Evolutionary conservation across 208 protist species (phyloP).

Genomic region (Crithidia expoeki): DNA sequence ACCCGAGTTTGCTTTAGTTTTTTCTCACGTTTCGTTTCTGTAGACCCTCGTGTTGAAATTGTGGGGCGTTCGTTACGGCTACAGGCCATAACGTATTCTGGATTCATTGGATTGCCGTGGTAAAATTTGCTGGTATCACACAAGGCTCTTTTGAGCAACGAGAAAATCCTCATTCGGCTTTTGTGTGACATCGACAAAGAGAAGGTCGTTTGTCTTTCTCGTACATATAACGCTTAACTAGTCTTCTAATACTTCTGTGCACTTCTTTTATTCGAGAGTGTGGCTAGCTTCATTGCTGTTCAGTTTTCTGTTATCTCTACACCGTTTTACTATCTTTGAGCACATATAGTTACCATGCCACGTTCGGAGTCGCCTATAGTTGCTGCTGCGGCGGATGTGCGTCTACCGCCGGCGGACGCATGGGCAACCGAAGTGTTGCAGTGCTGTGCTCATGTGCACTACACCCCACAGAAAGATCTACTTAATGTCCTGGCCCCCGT

Average conservation of each 20-base stretch:
- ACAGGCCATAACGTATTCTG: no score
- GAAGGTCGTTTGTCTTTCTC: no score
- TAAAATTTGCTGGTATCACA: no score
- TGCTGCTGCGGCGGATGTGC: slow-evolving; percentile 5
- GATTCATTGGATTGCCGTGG: no score
- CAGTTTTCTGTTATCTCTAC: neutral
- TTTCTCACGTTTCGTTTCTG: neutral
- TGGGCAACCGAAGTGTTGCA: slow-evolving; percentile 46
- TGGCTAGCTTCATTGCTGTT: no score
- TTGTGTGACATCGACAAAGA: no score
- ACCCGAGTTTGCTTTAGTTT: neutral
- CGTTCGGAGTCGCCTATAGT: neutral
- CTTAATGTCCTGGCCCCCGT: slow-evolving; percentile 24
- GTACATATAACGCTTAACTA: no score
- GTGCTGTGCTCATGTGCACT: slow-evolving; percentile 24
- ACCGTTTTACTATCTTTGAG: neutral
- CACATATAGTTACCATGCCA: neutral
- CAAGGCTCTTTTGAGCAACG: no score
- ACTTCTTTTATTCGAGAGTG: no score
- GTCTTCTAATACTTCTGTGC: no score
- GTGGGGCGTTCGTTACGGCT: no score
- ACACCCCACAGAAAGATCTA: slow-evolving; percentile 30
- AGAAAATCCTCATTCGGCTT: no score
- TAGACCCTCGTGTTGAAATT: neutral
- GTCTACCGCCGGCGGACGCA: slow-evolving; percentile 24